These are phyloP conservation scores for Calophaca sinica DNA, from an alignment of 306 rosid species.

Conservation along the genomic window DNA sequence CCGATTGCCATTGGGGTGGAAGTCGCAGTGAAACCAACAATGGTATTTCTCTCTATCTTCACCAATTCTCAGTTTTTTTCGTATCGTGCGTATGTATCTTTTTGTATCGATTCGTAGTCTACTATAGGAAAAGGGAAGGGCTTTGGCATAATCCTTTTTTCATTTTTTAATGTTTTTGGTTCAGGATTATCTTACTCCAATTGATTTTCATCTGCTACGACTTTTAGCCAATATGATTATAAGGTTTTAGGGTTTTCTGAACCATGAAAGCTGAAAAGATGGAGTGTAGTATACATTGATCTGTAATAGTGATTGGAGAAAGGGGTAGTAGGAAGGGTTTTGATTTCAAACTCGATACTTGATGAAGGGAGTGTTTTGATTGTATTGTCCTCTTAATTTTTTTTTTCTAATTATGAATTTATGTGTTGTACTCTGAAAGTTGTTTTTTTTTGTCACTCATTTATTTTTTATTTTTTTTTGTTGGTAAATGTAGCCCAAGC, in stretches of 20 bases:
- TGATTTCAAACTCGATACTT: background rate
- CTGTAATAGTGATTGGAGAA: background rate
- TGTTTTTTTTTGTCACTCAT: background rate
- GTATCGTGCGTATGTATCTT: background rate
- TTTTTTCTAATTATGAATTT: background rate
- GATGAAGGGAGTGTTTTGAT: background rate
- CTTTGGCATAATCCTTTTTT: background rate
- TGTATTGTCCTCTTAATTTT: background rate
- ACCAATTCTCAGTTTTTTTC: background rate
- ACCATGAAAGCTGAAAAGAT: conserved; percentile 2
- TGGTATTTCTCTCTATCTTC: conserved; percentile 33
- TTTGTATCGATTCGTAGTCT: background rate
- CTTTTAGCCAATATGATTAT: background rate
- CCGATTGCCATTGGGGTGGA: conserved; percentile 16
- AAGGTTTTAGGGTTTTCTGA: background rate
- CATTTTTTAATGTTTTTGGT: background rate
- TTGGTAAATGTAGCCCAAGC: conserved; percentile 66
- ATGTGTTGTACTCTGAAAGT: background rate
- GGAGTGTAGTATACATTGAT: background rate
- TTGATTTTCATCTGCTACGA: background rate
- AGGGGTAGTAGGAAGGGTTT: background rate
- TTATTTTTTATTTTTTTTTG: background rate
- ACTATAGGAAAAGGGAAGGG: background rate
- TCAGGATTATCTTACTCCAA: background rate
- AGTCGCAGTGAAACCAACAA: conserved; percentile 14